A percentile compares a stretch with the other conserved stretches of the same genome.
Evolutionary conservation across 805 yeast genomes (phyloP).

Genomic region (Saturnispora ahearnii): DNA sequence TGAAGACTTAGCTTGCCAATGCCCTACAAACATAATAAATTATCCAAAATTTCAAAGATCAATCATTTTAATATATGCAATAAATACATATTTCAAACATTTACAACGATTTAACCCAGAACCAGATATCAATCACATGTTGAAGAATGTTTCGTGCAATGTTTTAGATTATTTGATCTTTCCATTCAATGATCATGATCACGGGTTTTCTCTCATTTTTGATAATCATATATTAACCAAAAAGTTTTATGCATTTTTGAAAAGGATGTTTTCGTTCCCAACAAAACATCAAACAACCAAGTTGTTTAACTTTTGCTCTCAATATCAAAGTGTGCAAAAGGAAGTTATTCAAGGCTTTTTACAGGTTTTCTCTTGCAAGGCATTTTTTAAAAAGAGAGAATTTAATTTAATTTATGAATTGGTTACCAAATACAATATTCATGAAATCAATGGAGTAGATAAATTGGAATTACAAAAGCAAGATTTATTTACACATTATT

Average conservation of each 20-base stretch:
- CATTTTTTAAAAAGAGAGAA: conserved; percentile 4
- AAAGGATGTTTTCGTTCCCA: neutral
- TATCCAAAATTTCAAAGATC: neutral
- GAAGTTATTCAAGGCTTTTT: conserved; percentile 4
- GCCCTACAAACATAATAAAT: neutral
- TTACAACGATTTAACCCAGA: neutral
- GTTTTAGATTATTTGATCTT: neutral
- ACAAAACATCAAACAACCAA: conserved; percentile 2
- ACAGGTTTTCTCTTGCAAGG: conserved; percentile 8
- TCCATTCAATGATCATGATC: neutral
- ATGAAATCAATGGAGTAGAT: conserved; percentile 13
- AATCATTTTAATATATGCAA: conserved; percentile 1
- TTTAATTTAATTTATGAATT: conserved; percentile 7
- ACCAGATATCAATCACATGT: neutral
- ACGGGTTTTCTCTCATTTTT: conserved; percentile 4
- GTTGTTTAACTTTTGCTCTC: conserved; percentile 2
- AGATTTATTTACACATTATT: conserved; percentile 15
- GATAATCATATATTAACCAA: neutral
- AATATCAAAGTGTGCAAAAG: neutral
- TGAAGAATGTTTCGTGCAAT: neutral
- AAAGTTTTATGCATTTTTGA: conserved; percentile 7
- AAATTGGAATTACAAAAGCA: conserved; percentile 5
- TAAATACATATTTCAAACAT: conserved; percentile 1
- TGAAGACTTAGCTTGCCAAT: too few species aligned
- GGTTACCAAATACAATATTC: neutral